Evolutionary conservation across 129 eudicot genomes (phyloP).

Genomic region (Calendula officinalis): DNA sequence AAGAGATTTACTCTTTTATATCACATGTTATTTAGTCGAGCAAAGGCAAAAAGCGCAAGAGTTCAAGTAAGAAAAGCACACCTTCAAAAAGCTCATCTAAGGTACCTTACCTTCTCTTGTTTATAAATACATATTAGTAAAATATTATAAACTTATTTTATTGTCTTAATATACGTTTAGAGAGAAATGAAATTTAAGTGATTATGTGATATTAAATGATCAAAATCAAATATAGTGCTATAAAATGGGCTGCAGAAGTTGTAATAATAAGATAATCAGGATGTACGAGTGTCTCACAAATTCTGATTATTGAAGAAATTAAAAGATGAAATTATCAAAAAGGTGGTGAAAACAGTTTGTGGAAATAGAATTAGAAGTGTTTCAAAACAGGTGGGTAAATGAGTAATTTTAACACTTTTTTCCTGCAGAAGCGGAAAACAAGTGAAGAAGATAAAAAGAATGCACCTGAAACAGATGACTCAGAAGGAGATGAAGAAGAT

Average conservation of each 20-base stretch:
- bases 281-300: too few relatives aligned
- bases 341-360: too few relatives aligned
- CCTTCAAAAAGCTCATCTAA: constrained; percentile 67
- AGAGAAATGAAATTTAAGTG: too few relatives aligned
- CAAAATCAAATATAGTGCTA: too few relatives aligned
- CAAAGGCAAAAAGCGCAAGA: constrained; percentile 79
- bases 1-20: not conserved
- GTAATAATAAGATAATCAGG: not conserved
- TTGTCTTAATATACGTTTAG: too few relatives aligned
- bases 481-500: constrained; percentile 37
- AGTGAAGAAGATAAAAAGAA: constrained; percentile 49
- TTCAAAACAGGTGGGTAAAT: not conserved
- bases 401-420: not conserved
- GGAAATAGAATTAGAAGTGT: not conserved
- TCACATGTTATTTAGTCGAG: constrained; percentile 42
- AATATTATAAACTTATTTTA: too few relatives aligned
- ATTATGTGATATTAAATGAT: too few relatives aligned
- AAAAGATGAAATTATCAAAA: not conserved
- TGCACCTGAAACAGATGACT: not conserved
- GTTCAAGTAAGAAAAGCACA: constrained; percentile 45
- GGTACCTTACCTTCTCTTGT: constrained; percentile 39
- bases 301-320: not conserved
- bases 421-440: constrained; percentile 54
- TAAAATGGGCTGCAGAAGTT: not conserved
- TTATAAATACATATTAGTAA: too few relatives aligned